phyloP scores from a whole-genome alignment of 495 filamentous ascomycete species.

The Tuber umbilicatum region DNA sequence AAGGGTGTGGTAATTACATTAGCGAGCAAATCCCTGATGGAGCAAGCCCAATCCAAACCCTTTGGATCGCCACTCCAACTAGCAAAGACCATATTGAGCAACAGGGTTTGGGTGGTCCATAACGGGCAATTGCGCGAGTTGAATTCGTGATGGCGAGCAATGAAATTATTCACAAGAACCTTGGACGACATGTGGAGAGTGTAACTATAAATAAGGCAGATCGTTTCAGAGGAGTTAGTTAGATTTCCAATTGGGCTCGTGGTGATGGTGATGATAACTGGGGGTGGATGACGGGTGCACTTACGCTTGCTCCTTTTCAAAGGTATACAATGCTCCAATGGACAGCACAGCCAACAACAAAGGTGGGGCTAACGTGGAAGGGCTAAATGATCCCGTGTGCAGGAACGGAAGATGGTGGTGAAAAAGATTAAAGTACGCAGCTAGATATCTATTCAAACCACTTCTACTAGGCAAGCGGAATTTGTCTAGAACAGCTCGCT shows the following conservation, averaged over 20 bases:
- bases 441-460: slow-evolving; percentile 79
- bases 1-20: slow-evolving; percentile 51
- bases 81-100: slow-evolving; percentile 98
- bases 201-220: slow-evolving; percentile 46
- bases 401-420: slow-evolving; percentile 96
- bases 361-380: slow-evolving; percentile 66
- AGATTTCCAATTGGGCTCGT: slow-evolving; percentile 30
- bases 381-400: slow-evolving; percentile 85
- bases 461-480: slow-evolving; percentile 76
- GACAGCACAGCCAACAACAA: slow-evolving; percentile 86
- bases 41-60: slow-evolving; percentile 96
- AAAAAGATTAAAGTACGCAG: slow-evolving; percentile 94
- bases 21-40: slow-evolving; percentile 92
- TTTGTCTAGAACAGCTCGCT: slow-evolving; percentile 74
- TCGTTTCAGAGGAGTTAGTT: slow-evolving; percentile 12
- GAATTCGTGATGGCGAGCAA: slow-evolving; percentile 97
- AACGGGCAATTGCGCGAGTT: slow-evolving; percentile 96
- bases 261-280: slow-evolving; percentile 17
- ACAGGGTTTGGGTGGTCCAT: slow-evolving; percentile 93
- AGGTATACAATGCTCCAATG: slow-evolving; percentile 92
- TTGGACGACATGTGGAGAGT: slow-evolving; percentile 97
- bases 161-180: slow-evolving; percentile 88
- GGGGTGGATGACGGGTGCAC: slow-evolving; percentile 11
- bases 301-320: slow-evolving; percentile 86
- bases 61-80: slow-evolving; percentile 99